Conservation (phyloP, 441 rosid species). For the Euphorbia schlechtendalii region DNA sequence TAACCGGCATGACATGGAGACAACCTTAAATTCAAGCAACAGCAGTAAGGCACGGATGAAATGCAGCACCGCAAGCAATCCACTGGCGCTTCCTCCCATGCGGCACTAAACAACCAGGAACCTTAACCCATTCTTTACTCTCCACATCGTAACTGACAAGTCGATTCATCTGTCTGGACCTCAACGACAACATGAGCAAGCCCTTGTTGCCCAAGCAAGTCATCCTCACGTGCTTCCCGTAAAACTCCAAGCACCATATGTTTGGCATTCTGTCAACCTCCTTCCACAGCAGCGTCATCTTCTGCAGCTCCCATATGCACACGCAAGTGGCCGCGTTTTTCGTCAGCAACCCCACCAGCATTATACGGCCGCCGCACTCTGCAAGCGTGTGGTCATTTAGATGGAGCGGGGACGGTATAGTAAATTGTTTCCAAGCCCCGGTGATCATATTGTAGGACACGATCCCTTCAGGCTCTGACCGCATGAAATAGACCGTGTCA, state of each 20-base stretch:
- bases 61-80: constrained; percentile 92
- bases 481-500: constrained; percentile 70
- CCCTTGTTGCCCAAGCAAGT: constrained; percentile 95
- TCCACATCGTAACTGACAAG: constrained; percentile 64
- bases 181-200: constrained; percentile 84
- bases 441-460: constrained; percentile 61
- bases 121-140: constrained; percentile 75
- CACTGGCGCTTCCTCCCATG: constrained; percentile 73
- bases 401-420: constrained; percentile 68
- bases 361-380: constrained; percentile 63
- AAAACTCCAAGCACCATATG: constrained; percentile 97
- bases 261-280: constrained; percentile 99
- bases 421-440: constrained; percentile 67
- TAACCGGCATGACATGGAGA: too few relatives aligned
- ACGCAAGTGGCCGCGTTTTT: constrained; percentile 94
- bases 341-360: constrained; percentile 85
- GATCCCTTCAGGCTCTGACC: constrained; percentile 83
- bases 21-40: constrained; percentile 35
- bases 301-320: constrained; percentile 97
- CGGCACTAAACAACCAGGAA: constrained; percentile 72
- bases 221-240: constrained; percentile 98
- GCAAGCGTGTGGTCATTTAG: constrained; percentile 82
- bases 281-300: constrained; percentile 97
- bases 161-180: constrained; percentile 84
- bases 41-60: constrained; percentile 75